Percentiles rank a stretch among this genome's conserved stretches.
phyloP scores from a whole-genome alignment of 2,329 filamentous ascomycete species.

The Exophiala viscosa region DNA sequence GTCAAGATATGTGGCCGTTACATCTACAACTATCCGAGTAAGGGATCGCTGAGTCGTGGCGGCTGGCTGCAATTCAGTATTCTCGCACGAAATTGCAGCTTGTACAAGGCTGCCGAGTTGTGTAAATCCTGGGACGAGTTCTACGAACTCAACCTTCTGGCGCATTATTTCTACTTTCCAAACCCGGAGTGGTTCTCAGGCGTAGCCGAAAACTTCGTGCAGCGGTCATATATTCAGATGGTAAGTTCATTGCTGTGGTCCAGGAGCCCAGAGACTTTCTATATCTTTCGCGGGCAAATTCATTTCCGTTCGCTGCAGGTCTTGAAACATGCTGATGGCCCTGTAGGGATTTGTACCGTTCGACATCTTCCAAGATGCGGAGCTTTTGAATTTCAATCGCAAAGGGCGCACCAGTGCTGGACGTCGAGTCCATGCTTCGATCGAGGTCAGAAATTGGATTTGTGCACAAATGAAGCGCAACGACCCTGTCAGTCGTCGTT shows the following conservation, averaged over 20 bases:
- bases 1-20: slow-evolving; percentile 48
- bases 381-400: too few relatives aligned
- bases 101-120: slow-evolving; percentile 45
- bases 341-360: too few relatives aligned
- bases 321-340: too few relatives aligned
- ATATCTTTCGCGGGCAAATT: too few relatives aligned
- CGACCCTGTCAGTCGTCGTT: slow-evolving; percentile 40
- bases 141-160: slow-evolving; percentile 46
- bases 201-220: not conserved
- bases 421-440: slow-evolving; percentile 20
- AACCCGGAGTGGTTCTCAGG: slow-evolving; percentile 41
- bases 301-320: too few relatives aligned
- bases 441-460: slow-evolving; percentile 41
- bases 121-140: slow-evolving; percentile 53
- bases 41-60: slow-evolving; percentile 45
- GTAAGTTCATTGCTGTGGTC: not conserved
- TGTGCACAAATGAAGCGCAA: slow-evolving; percentile 43
- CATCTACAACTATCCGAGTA: slow-evolving; percentile 52
- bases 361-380: too few relatives aligned
- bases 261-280: too few relatives aligned
- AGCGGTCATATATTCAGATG: not conserved
- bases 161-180: slow-evolving; percentile 47
- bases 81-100: slow-evolving; percentile 47
- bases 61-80: slow-evolving; percentile 52
- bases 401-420: not conserved